Evolutionary conservation across 495 filamentous ascomycete species (phyloP).

Genomic region (Trichoderma asperelloides): DNA sequence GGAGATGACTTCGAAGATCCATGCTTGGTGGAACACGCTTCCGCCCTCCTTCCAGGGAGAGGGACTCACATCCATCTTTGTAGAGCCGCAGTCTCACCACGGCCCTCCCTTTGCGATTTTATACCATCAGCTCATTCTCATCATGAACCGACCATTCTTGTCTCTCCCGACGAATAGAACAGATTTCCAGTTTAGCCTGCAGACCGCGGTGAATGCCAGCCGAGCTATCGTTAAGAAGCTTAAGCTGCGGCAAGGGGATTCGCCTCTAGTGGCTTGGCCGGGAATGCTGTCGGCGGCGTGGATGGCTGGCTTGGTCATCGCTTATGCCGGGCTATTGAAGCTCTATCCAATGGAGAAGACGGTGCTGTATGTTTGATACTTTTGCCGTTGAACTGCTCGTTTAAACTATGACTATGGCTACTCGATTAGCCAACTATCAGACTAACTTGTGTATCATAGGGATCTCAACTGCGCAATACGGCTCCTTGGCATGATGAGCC

Average conservation of each 20-base stretch:
- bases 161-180: neutral
- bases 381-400: neutral
- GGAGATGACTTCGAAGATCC: conserved; percentile 1
- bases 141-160: neutral
- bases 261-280: neutral
- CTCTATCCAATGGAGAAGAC: conserved; percentile 4
- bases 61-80: neutral
- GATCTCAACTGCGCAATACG: neutral
- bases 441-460: neutral
- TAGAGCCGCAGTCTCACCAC: neutral
- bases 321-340: neutral
- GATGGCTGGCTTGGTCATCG: neutral
- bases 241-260: neutral
- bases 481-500: conserved; percentile 2
- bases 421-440: neutral
- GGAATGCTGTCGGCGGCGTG: conserved; percentile 2
- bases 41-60: neutral
- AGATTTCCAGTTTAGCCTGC: neutral
- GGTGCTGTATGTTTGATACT: neutral
- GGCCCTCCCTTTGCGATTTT: neutral
- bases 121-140: neutral
- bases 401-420: neutral
- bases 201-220: neutral
- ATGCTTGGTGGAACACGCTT: conserved; percentile 5
- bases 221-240: conserved; percentile 1